Conservation (phyloP, 352 stramenopile genomes). For the Pythium aristosporum region DNA sequence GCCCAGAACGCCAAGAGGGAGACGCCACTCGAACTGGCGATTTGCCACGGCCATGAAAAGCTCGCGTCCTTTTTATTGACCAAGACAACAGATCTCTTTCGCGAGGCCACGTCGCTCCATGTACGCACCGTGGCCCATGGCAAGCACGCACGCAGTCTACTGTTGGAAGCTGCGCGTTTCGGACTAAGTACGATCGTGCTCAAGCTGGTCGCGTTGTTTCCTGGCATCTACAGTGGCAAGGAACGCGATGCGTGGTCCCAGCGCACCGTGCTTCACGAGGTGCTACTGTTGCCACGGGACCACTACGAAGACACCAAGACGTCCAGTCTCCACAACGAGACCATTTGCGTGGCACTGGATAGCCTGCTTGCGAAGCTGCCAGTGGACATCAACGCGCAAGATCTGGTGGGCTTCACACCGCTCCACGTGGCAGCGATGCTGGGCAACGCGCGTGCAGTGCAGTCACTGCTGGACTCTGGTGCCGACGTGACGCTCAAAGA, state of each 20-base stretch:
- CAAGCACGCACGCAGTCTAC: conserved; percentile 36
- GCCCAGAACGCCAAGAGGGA: conserved; percentile 37
- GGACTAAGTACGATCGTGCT: conserved; percentile 41
- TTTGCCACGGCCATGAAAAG: conserved; percentile 45
- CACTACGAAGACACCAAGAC: conserved; percentile 26
- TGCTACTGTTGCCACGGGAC: conserved; percentile 28
- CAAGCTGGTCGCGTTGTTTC: conserved; percentile 59
- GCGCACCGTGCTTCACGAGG: conserved; percentile 49
- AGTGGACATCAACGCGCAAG: conserved; percentile 42
- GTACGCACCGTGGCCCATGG: background rate
- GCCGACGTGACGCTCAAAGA: conserved; percentile 51
- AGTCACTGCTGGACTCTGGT: conserved; percentile 41
- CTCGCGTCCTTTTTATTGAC: conserved; percentile 57
- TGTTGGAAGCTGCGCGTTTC: conserved; percentile 47
- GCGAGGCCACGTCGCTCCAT: background rate
- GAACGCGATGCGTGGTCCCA: conserved; percentile 48
- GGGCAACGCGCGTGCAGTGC: conserved; percentile 43
- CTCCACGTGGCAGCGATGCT: conserved; percentile 50
- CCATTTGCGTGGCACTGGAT: conserved; percentile 29
- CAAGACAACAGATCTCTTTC: conserved; percentile 49
- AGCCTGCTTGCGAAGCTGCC: conserved; percentile 36
- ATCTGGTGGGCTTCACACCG: conserved; percentile 57
- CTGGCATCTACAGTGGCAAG: conserved; percentile 33
- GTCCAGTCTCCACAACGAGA: conserved; percentile 20
- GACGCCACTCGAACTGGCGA: conserved; percentile 50